A percentile compares a stretch with the other conserved stretches of the same genome.
phyloP scores from a whole-genome alignment of 2,329 filamentous ascomycete genomes.

The Trichophyton simii region DNA sequence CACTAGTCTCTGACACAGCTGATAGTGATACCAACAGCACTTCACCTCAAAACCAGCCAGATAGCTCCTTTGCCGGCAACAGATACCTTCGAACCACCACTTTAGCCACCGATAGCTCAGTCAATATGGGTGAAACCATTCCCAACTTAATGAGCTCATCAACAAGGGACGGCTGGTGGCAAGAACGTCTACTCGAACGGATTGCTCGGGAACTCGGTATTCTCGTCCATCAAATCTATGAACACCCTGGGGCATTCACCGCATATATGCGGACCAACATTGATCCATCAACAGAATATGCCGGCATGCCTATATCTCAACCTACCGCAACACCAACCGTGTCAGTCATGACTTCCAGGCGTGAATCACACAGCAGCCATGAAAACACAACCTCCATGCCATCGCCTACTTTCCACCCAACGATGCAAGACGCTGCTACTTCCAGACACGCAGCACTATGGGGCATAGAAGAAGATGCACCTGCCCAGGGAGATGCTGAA shows the following conservation, averaged over 20 bases:
- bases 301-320: slow-evolving; percentile 52
- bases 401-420: slow-evolving; percentile 40
- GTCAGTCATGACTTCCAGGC: slow-evolving; percentile 11
- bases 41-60: slow-evolving; percentile 13
- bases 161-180: slow-evolving; percentile 24
- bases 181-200: slow-evolving; percentile 60
- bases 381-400: slow-evolving; percentile 20
- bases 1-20: slow-evolving; percentile 40
- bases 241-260: slow-evolving; percentile 78
- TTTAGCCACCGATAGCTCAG: not conserved
- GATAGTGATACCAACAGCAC: slow-evolving; percentile 8
- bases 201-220: slow-evolving; percentile 78
- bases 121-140: slow-evolving; percentile 24
- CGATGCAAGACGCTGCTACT: slow-evolving; percentile 29
- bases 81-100: slow-evolving; percentile 7
- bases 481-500: not conserved
- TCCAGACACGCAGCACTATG: slow-evolving; percentile 46
- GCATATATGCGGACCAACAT: slow-evolving; percentile 59
- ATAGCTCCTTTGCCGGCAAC: slow-evolving; percentile 26
- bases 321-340: not conserved
- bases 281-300: slow-evolving; percentile 55
- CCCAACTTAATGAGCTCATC: slow-evolving; percentile 20
- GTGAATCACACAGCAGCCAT: slow-evolving; percentile 14
- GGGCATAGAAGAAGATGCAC: slow-evolving; percentile 51
- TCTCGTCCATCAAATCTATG: slow-evolving; percentile 69